Base-by-base conservation (phyloP, 441 rosid species). In the Gossypium aridum region DNA sequence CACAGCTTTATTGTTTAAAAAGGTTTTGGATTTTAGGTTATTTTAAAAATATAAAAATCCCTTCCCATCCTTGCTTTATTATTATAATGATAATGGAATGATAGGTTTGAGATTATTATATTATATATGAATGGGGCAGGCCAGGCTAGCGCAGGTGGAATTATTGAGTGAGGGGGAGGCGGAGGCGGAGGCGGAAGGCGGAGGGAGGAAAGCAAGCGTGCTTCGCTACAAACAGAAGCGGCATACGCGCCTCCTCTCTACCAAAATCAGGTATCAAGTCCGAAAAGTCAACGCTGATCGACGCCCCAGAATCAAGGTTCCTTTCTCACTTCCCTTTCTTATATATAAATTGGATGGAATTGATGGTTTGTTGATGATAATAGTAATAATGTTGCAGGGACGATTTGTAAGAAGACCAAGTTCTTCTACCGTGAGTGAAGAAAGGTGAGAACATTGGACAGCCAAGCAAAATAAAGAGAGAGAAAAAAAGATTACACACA, bases 271-370 rank as follows among this genome's bases (percentile, higher is more conserved):
- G 43, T 92, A 92, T 76, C 87, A 90, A 69, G 97, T 94, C 74
- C 84, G 97, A 16, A 92, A 94, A 82, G 85, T 89, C 80, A 94
- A 90, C 74, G 99, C 93, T 1, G 97, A 90, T 81, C 86, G 78
- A 78, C 96, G 98, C 70, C 97, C 99, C 31, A 85, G 99, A 75
- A 88, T 91, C 89, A 91, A 91, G 99, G 97, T 70, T 34, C 9
- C 39, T 34, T 7, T 34, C 9, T 34, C 39, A 34, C 39, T 34
- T 34, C 39, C 39, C 39, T 34, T 34, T 7, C 39, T 34, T 34
- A 7, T 6, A 34, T 34, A 7, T 34, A 34, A 34, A 7, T 53
- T 25, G 37, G 37, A 59, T 39, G 39, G 39, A 34, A 49, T 13
- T 26, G 69, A 73, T 16, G 70, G 59, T 22, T 49, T 47, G 68